Base-by-base conservation (phyloP, 371 early-diverging fungal species). In the Mucor plumbeus region DNA sequence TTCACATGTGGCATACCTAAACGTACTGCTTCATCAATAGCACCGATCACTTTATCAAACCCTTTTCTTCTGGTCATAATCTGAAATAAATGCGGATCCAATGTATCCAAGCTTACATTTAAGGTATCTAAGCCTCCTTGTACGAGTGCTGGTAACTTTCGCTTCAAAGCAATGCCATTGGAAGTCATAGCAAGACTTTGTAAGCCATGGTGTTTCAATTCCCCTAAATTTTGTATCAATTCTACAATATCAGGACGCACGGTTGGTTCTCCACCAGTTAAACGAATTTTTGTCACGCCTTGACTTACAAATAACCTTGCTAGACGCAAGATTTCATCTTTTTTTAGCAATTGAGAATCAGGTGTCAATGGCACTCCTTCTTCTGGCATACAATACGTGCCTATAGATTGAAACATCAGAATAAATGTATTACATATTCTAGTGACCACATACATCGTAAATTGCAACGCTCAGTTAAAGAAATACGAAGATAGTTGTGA, bases 211-310 rank as follows among this genome's bases (percentile, higher is more conserved):
- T 82, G 77, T 53, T 88, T 84, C 39, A 96, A 74, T 41, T 83
- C 77, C n/a, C 91, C 87, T 17, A 97, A 74, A 15, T 89, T 92
- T 10, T 71, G 87, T 11, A 96, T 88, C 33, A 97, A 80, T 13
- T 95, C 91, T 5, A 91, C 67, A 48, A 97, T 85, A 68, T 97
- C 98, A 65, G 91, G 90, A 58, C 98, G 85, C n/a, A 97, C 88
- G 0, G 97, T 96, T 0, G 98, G 98, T 65, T 97, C 98, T 7
- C 98, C 98, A 40, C 98, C 98, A 0, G 98, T 97, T 58, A 97
- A 75, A 39, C 97, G 87, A 65, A 97, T 96, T 78, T 97, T 97
- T 38, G 87, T 92, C 4, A 97, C 94, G 5, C 97, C 97, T 70
- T 93, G 89, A 6, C 70, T 59, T 6, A 97, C 97, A 83, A 97